phyloP scores from a whole-genome alignment of 2,329 filamentous ascomycete species.

The Cytospora chrysosperma region DNA sequence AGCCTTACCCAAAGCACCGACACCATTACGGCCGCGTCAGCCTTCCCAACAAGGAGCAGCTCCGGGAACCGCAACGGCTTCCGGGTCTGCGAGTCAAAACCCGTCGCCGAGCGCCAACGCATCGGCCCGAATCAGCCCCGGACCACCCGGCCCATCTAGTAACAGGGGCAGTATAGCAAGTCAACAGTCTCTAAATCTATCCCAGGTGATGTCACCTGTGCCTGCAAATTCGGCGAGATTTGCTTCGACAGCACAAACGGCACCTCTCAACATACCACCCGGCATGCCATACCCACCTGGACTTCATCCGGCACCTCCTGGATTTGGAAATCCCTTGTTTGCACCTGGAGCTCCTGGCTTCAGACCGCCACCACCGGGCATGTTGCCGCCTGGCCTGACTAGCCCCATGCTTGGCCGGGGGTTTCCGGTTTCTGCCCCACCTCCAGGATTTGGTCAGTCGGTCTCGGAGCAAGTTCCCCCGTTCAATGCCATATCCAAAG shows the following conservation, averaged over 20 bases:
- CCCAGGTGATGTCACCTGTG: constrained; percentile 64
- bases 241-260: constrained; percentile 31
- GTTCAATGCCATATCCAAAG: constrained; percentile 38
- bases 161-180: constrained; percentile 55
- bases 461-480: constrained; percentile 40
- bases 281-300: constrained; percentile 55
- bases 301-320: constrained; percentile 40
- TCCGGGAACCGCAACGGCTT: constrained; percentile 65
- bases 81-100: constrained; percentile 56
- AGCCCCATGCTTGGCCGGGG: constrained; percentile 42
- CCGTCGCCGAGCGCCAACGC: constrained; percentile 61
- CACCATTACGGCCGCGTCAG: constrained; percentile 74
- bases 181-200: constrained; percentile 29
- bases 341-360: constrained; percentile 41
- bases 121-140: constrained; percentile 64
- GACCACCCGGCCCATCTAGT: constrained; percentile 60
- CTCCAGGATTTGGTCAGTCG: constrained; percentile 54
- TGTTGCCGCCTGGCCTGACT: constrained; percentile 54
- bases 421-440: constrained; percentile 45
- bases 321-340: constrained; percentile 54
- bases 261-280: constrained; percentile 56
- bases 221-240: constrained; percentile 48
- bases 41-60: constrained; percentile 76
- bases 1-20: constrained; percentile 76
- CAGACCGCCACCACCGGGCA: constrained; percentile 44